Percentiles rank a stretch among this genome's conserved stretches.
These are phyloP conservation scores for Plasmodium gonderi DNA, from an alignment of 169 alveolate species.

Conservation along the genomic window DNA sequence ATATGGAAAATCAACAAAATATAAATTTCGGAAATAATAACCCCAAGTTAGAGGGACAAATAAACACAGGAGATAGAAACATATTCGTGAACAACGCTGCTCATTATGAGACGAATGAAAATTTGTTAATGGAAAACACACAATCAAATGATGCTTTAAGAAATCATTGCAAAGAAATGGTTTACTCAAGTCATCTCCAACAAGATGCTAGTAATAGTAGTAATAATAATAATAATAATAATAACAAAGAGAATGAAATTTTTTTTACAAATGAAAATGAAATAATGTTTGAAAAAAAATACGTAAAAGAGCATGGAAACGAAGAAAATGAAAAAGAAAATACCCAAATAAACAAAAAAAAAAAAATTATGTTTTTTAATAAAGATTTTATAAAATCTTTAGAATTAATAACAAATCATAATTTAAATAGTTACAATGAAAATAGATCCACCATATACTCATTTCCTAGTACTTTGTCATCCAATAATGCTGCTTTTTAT, in stretches of 20 bases:
- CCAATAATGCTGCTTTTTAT: constrained; percentile 39
- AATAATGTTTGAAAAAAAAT: constrained; percentile 44
- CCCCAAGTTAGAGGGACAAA: background rate
- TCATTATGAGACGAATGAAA: background rate
- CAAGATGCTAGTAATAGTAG: too few relatives aligned
- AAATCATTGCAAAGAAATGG: background rate
- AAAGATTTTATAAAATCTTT: constrained; percentile 39
- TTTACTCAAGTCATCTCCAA: background rate
- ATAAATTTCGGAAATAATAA: background rate
- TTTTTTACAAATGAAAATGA: constrained; percentile 40
- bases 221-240: background rate
- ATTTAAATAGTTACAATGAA: constrained; percentile 62
- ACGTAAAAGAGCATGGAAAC: background rate
- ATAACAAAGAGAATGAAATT: background rate
- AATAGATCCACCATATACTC: constrained; percentile 65
- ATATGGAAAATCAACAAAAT: background rate
- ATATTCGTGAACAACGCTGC: background rate
- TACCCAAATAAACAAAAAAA: background rate
- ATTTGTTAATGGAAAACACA: background rate
- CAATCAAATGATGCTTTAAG: background rate
- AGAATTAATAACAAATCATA: constrained; percentile 33
- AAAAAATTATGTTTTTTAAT: constrained; percentile 41
- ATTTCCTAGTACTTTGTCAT: constrained; percentile 20
- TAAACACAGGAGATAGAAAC: background rate
- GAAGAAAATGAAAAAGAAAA: background rate